Evolutionary conservation across 768 basidiomycete species (phyloP), one percentile per base, ranked within the genome.

Genomic region (Leccinum fibrillosum): DNA sequence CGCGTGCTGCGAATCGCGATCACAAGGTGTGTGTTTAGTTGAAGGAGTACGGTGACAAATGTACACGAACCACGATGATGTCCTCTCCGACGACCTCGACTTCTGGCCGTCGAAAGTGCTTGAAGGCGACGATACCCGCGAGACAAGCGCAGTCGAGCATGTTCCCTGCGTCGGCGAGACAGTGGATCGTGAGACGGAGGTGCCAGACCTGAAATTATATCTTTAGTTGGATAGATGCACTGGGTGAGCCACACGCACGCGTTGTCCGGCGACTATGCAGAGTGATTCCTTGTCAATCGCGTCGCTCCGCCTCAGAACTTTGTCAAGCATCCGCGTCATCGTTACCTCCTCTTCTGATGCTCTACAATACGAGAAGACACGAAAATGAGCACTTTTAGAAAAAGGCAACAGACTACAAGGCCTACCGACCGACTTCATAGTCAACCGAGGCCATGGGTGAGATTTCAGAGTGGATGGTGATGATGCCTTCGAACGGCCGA

Each of bases 371-470:
- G 4, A 15, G 30, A 44, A 45, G 25, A 21, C 8, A 34, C 19
- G 19, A 32, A 19, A 25, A 35, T 49, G 2, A 54, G 3, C 11
- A 9, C n/a, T 26, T 49, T 5, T 17, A 30, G 49, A 53, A 45
- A 30, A 21, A 48, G 54, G 4, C 54, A 57, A 57, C 67, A 59
- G 63, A 57, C 60, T 37, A 54, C 23, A 45, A 57, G 62, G 54
- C 89, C 83, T 84, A 95, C 95, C 94, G 85, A 73, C 94, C 92
- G 63, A 86, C 75, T 78, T 98, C 96, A 73, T 93, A 95, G 65
- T 92, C 89, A 63, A 80, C 86, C 17, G 90, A 89, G 1, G 97
- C 96, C 94, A 98, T 97, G 9, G 95, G 92, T n/a, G 92, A 94
- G 58, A 99, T 88, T 76, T 99, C 96, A 9, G 92, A 93, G 64